Base-by-base conservation (phyloP, 2,329 filamentous ascomycete genomes). In the Colletotrichum acutatum region DNA sequence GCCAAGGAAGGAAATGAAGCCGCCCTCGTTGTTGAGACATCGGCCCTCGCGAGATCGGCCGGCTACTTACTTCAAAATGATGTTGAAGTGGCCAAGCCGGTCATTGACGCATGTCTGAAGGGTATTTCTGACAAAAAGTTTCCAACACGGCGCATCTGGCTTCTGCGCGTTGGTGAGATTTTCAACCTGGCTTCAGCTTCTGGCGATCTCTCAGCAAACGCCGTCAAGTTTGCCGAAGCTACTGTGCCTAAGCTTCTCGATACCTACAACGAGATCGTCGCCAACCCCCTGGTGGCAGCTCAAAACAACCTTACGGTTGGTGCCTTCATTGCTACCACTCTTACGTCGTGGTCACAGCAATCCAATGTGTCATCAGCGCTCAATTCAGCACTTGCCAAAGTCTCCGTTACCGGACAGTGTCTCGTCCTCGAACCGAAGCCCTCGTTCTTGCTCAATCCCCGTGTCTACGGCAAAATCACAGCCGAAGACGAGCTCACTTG, bases 1-100 rank as follows among this genome's bases (percentile, higher is more conserved):
- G 84, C 89, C 7, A 98, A 98, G 79, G 97, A 99, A 83, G 92
- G 95, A 8, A 98, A 97, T 77, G 97, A 99, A 81, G 85, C 88
- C 46, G 95, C 95, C 54, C 85, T 98, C 30, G 88, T 90, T 54
- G 91, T 94, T 11, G 95, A 98, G 81, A 91, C 95, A 7, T 87
- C 88, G 42, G 89, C 94, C 5, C 86, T 98, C 68, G 88, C 90
- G 66, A 89, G 89, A 72, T 93, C 94, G 77, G 84, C 93, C 42
- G 83, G 85, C 12, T 90, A 89, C 78, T 86, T 93, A 49, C 80
- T 98, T 19, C 82, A 87, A n/a, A 86, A 90, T 32, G 89, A 86
- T 28, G 82, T 87, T 1, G 87, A 91, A 46, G 79, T 95, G 19
- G 90, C 93, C 12, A 93, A 93, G 76, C 80, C 90, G 5, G 87